These are phyloP conservation scores for Stemphylium beticola DNA, from an alignment of 2,329 filamentous ascomycete genomes.

Conservation along the genomic window DNA sequence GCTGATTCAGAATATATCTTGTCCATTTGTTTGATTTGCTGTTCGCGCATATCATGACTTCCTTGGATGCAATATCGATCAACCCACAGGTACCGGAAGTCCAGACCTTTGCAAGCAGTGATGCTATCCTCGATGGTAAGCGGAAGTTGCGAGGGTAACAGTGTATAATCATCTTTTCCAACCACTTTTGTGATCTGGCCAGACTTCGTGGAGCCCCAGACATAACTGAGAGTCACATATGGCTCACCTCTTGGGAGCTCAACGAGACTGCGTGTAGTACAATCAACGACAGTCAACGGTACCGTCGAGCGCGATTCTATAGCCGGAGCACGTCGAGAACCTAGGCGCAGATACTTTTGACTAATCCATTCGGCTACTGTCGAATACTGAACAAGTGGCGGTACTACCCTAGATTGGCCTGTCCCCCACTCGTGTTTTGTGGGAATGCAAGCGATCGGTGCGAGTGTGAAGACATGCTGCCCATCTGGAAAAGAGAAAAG, in stretches of 20 bases:
- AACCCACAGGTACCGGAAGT: conserved; percentile 1
- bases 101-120: background rate
- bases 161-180: background rate
- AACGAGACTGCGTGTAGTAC: background rate
- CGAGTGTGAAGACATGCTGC: background rate
- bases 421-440: background rate
- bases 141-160: background rate
- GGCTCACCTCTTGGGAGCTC: background rate
- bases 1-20: background rate
- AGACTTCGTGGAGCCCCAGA: conserved; percentile 7
- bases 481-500: background rate
- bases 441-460: background rate
- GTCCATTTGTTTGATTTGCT: background rate
- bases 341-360: background rate
- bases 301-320: background rate
- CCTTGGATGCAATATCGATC: conserved; percentile 1
- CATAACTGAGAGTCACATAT: conserved; percentile 18
- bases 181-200: background rate
- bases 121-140: conserved; percentile 2
- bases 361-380: background rate
- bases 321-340: background rate
- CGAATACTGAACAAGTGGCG: background rate
- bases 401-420: background rate
- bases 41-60: background rate
- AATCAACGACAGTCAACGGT: background rate